Evolutionary conservation across 495 filamentous ascomycete species (phyloP).

Genomic region (Hypomontagnella monticulosa): DNA sequence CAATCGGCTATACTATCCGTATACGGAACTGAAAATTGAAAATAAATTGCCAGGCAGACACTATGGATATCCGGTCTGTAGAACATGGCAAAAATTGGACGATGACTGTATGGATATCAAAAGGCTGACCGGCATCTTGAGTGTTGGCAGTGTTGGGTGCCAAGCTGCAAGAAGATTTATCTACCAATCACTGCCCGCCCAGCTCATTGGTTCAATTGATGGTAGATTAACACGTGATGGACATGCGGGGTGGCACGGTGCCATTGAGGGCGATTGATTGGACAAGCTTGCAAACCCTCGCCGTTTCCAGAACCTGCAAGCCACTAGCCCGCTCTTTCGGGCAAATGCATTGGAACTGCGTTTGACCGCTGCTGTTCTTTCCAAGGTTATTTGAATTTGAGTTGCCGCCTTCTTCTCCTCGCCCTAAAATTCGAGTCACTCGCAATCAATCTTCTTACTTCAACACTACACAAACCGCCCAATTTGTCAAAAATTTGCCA

Average conservation of each 20-base stretch:
- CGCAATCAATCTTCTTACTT: not conserved
- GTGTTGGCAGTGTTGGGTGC: constrained; percentile 7
- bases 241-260: constrained; percentile 33
- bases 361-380: constrained; percentile 30
- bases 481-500: constrained; percentile 7
- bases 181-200: constrained; percentile 33
- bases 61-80: constrained; percentile 6
- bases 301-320: constrained; percentile 37
- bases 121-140: constrained; percentile 12
- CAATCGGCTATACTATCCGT: constrained; percentile 13
- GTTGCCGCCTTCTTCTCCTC: constrained; percentile 22
- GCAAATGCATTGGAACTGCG: constrained; percentile 8
- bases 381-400: constrained; percentile 16
- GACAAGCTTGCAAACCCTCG: constrained; percentile 18
- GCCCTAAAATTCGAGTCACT: constrained; percentile 11
- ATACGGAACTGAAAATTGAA: constrained; percentile 10
- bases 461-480: constrained; percentile 1
- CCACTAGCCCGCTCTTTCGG: constrained; percentile 10
- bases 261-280: constrained; percentile 11
- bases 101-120: constrained; percentile 6
- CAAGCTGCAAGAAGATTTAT: constrained; percentile 4
- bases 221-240: constrained; percentile 34
- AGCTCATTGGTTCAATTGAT: constrained; percentile 39
- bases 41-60: constrained; percentile 4
- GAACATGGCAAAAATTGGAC: constrained; percentile 4